Evolutionary conservation across 2,329 filamentous ascomycete genomes (phyloP), one percentile per base, ranked within the genome.

Genomic region (Epichloe typhina): DNA sequence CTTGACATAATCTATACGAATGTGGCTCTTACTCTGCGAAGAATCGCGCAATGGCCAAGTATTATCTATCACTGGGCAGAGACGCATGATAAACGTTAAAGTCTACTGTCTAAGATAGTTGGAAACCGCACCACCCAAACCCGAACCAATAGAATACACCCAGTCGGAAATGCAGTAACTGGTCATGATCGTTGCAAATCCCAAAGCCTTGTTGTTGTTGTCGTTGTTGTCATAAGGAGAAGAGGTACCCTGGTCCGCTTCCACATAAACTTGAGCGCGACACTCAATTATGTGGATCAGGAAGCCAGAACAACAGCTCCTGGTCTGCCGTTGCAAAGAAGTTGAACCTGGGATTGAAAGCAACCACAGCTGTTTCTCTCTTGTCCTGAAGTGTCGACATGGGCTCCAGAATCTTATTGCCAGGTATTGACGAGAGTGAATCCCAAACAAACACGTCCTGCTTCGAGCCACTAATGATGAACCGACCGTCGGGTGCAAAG

Each of bases 301-400:
- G 86, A 37, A 87, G 66, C 85, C 86, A 90, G 59, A 90, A 87
- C 19, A 87, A 69, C 53, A 88, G 72, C 50, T 96, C 89, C 61
- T 84, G 84, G 59, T 97, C 90, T 3, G 88, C 93, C 43, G 84
- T 93, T 8, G 88, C 90, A 57, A 97, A 77, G 71, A 96, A 83
- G 66, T 97, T 96, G 67, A 85, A 93, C 47, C 90, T 78, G 26
- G 90, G 93, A 63, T 96, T 97, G 65, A 89, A 93, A 21, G 86
- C 87, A 41, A 95, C 74, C 12, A 95, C 77, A 1, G 85, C 85
- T 4, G 80, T 80, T 68, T 80, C 82, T 63, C 73, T 81, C 70
- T 77, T 79, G 57, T 84, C 82, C 40, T 84, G 80, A 45, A 86
- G 69, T 45, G 79, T 80, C 66, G 76, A 76, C 44, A 71, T 75